Evolutionary conservation across 2,329 filamentous ascomycete species (phyloP), one percentile per base, ranked within the genome.

Genomic region (Ceratocystis lukuohia): DNA sequence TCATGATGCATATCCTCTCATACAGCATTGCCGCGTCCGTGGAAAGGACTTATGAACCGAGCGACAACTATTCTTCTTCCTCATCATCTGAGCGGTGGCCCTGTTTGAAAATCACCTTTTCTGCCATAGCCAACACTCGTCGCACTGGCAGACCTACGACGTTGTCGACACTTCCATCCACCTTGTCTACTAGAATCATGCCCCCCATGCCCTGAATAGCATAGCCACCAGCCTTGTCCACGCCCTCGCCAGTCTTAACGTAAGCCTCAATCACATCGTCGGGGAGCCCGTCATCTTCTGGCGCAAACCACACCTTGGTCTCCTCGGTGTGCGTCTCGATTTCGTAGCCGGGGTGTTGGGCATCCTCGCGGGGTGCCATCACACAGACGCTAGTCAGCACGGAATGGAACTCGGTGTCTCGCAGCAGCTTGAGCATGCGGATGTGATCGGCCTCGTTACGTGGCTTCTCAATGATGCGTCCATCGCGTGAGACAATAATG

Each of bases 161-260:
- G 75, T 97, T 97, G 78, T 99, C 94, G 72, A 91, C 89, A 65
- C 85, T 86, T 10, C 94, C 94, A 70, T 96, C 89, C 70, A 99
- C 88, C 75, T 82, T 88, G 74, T 96, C 91, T 12, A 99, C 86
- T 67, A 99, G 76, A 68, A 99, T 80, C 74, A 96, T 86, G 7
- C 89, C 88, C 1, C 89, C 94, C 10, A 93, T 79, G 0, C 93
- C 94, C 76, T 99, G 94, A 65, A 99, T 84, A 1, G 91, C 94
- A 75, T 99, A 99, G 0, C 94, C 94, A 1, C 94, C 94, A 0
- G 94, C 94, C 80, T 97, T 99, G 76, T 97, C 94, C 10, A 85
- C 91, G 1, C 94, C 94, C 79, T 99, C 94, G 66, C 93, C 82
- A 25, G 93, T 96, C 72, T 81, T 82, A 67, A 92, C 88, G 73